A percentile compares a stretch with the other conserved stretches of the same genome.
Conservation (phyloP, 2,329 filamentous ascomycete genomes). For the Coniella lustricola region DNA sequence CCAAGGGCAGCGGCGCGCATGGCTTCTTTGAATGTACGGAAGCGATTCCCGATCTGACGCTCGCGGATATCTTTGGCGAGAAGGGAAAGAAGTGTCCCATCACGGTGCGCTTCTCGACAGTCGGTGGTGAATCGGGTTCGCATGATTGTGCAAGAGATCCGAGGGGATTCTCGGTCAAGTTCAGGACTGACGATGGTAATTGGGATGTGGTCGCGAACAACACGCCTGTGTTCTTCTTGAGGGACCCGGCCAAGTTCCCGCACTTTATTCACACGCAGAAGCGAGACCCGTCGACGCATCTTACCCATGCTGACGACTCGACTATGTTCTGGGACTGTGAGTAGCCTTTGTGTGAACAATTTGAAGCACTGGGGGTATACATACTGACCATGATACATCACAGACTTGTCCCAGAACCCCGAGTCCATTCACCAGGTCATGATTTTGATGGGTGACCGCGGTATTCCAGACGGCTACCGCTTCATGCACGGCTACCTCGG, state of each 20-base stretch:
- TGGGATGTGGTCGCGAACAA: constrained; percentile 68
- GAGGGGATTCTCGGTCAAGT: constrained; percentile 66
- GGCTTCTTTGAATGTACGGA: constrained; percentile 44
- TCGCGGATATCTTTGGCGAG: constrained; percentile 45
- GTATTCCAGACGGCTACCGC: constrained; percentile 47
- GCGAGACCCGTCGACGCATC: constrained; percentile 61
- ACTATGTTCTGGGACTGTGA: constrained; percentile 58
- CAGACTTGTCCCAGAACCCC: constrained; percentile 49
- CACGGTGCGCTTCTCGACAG: constrained; percentile 65
- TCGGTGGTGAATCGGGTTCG: constrained; percentile 66
- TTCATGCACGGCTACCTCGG: constrained; percentile 49
- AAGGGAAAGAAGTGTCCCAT: constrained; percentile 64
- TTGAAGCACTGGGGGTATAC: neutral
- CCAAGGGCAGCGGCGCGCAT: constrained; percentile 50
- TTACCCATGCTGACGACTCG: constrained; percentile 52
- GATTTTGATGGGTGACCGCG: constrained; percentile 50
- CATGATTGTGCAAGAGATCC: constrained; percentile 67
- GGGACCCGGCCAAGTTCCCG: constrained; percentile 67
- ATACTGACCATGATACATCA: neutral
- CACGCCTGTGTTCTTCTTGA: constrained; percentile 68
- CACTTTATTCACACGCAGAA: constrained; percentile 71
- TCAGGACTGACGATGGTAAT: constrained; percentile 67
- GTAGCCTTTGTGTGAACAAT: neutral
- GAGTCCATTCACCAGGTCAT: constrained; percentile 52
- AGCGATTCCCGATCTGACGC: constrained; percentile 46